These are phyloP conservation scores for Colletotrichum tamarilloi DNA, from an alignment of 2,329 filamentous ascomycete genomes.

Conservation along the genomic window DNA sequence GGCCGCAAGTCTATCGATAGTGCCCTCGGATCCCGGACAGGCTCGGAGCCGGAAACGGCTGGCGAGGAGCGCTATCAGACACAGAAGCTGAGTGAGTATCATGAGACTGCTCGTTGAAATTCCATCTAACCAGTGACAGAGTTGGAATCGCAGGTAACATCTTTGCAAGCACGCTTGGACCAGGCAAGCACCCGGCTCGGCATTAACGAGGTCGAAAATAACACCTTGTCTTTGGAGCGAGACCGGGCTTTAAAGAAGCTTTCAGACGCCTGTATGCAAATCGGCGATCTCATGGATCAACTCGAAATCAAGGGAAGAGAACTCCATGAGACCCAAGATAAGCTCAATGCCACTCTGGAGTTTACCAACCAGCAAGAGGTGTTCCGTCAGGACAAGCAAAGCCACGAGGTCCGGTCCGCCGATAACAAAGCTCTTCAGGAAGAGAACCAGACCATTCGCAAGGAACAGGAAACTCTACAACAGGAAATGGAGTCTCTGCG, in stretches of 20 bases:
- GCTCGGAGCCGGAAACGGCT: slow-evolving; percentile 55
- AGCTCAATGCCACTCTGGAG: slow-evolving; percentile 51
- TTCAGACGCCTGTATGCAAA: slow-evolving; percentile 69
- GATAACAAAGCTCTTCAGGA: slow-evolving; percentile 55
- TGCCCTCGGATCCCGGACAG: slow-evolving; percentile 46
- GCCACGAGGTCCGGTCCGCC: slow-evolving; percentile 46
- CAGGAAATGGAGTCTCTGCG: slow-evolving; percentile 55
- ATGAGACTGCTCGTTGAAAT: background rate
- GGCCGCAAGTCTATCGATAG: slow-evolving; percentile 53
- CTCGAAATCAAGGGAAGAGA: slow-evolving; percentile 54
- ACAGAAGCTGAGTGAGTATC: slow-evolving; percentile 67
- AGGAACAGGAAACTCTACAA: slow-evolving; percentile 49
- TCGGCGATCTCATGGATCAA: slow-evolving; percentile 60
- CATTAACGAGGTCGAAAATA: slow-evolving; percentile 71
- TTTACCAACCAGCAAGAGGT: slow-evolving; percentile 13
- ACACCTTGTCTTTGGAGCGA: slow-evolving; percentile 71
- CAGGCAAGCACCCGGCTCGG: slow-evolving; percentile 71
- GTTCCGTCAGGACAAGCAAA: slow-evolving; percentile 55
- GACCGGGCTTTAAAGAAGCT: slow-evolving; percentile 73
- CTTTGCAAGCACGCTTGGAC: slow-evolving; percentile 71
- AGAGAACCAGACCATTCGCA: slow-evolving; percentile 52
- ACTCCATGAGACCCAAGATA: slow-evolving; percentile 53
- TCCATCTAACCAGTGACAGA: slow-evolving; percentile 48
- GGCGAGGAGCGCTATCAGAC: slow-evolving; percentile 55
- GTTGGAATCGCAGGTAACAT: slow-evolving; percentile 68